Evolutionary conservation across 2,329 filamentous ascomycete species (phyloP).

Genomic region (Sporothrix phasma): DNA sequence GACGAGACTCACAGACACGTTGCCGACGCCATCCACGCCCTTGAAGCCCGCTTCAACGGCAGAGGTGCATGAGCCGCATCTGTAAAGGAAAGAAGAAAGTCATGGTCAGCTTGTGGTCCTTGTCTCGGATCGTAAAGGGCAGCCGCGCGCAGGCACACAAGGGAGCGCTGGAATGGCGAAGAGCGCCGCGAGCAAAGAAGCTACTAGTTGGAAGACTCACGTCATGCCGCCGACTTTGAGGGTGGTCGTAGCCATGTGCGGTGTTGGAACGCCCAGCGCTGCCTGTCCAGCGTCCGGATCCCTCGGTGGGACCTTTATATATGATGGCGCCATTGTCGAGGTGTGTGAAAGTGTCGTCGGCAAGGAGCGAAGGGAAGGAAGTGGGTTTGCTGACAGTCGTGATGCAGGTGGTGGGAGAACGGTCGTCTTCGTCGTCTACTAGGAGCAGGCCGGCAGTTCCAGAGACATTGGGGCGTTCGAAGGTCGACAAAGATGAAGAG

Average conservation of each 20-base stretch:
- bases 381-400: background rate
- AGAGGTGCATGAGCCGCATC: conserved; percentile 87
- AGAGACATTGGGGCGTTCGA: conserved; percentile 8
- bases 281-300: conserved; percentile 25
- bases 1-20: conserved; percentile 82
- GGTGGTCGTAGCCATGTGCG: conserved; percentile 80
- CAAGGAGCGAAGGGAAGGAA: background rate
- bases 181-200: too few relatives aligned
- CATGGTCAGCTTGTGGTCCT: background rate
- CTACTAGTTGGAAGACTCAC: conserved; percentile 34
- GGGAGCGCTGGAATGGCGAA: background rate
- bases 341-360: background rate
- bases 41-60: conserved; percentile 91
- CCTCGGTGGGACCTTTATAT: conserved; percentile 38
- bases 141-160: background rate
- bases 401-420: background rate
- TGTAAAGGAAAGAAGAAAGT: conserved; percentile 21
- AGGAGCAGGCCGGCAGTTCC: conserved; percentile 7
- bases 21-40: conserved; percentile 67
- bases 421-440: background rate
- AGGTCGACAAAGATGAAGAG: background rate
- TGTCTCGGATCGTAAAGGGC: background rate
- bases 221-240: conserved; percentile 83
- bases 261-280: conserved; percentile 32
- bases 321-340: conserved; percentile 40